Conservation (phyloP, 345 rosid species). For the Sisymbrium irio region DNA sequence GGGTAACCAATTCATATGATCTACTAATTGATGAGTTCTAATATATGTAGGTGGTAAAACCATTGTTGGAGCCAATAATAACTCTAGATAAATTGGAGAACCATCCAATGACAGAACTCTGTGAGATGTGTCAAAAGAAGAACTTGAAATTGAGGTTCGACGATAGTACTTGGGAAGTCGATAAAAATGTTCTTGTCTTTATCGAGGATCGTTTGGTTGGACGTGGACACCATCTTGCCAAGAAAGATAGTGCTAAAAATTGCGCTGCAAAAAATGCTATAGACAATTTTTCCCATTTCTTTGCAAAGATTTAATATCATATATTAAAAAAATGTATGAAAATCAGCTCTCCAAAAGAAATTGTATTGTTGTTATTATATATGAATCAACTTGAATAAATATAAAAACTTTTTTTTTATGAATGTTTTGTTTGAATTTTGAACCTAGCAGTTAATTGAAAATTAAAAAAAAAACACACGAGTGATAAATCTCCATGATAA, state of each 20-base stretch:
- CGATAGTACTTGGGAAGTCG: constrained; percentile 44
- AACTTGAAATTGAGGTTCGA: constrained; percentile 44
- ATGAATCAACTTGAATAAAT: background rate
- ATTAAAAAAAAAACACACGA: no score
- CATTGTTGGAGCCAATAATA: constrained; percentile 58
- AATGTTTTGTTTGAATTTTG: no score
- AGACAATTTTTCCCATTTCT: constrained; percentile 22
- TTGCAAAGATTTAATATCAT: background rate
- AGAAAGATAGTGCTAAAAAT: constrained; percentile 55
- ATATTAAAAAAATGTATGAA: background rate
- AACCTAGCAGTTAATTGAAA: no score
- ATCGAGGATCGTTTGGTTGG: constrained; percentile 43
- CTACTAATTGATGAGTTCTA: background rate
- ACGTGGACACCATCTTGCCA: constrained; percentile 31
- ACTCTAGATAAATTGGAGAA: constrained; percentile 26
- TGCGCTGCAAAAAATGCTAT: constrained; percentile 62
- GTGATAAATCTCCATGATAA: no score
- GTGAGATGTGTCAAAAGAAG: constrained; percentile 59
- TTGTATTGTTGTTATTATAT: background rate
- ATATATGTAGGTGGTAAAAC: constrained; percentile 44
- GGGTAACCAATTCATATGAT: background rate
- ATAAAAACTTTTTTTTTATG: no score
- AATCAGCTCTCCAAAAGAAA: background rate
- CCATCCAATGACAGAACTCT: constrained; percentile 52
- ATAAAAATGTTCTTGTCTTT: constrained; percentile 34